Percentiles rank a stretch among this genome's conserved stretches.
Evolutionary conservation across 2,329 filamentous ascomycete genomes (phyloP).

Genomic region (Kalaharituber pfeilii): DNA sequence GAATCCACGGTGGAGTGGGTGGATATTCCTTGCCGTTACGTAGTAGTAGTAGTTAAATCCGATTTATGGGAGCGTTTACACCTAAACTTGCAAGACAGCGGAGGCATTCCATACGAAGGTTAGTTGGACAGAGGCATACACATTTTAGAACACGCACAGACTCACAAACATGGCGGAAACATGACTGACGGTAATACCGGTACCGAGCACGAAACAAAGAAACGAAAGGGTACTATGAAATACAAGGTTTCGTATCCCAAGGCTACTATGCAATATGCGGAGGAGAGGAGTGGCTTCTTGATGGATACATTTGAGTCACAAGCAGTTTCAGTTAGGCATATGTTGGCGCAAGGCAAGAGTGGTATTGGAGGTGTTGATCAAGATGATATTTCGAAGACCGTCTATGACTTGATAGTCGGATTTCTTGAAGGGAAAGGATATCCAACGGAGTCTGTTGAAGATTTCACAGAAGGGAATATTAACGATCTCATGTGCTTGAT

Average conservation of each 20-base stretch:
- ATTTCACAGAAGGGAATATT: conserved; percentile 1
- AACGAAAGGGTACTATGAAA: not conserved
- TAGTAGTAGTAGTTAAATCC: too few species aligned
- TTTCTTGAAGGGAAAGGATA: conserved; percentile 9
- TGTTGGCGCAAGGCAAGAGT: not conserved
- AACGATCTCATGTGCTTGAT: not conserved
- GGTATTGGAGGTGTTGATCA: too few species aligned
- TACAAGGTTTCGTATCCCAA: not conserved
- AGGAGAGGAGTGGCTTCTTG: conserved; percentile 1
- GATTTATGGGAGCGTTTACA: too few species aligned
- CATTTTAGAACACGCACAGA: too few species aligned
- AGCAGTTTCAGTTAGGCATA: conserved; percentile 1
- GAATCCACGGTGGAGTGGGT: too few species aligned
- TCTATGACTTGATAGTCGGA: conserved; percentile 8
- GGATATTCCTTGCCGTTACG: too few species aligned
- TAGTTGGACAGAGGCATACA: too few species aligned
- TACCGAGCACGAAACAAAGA: not conserved
- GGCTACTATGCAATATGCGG: not conserved
- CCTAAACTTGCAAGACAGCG: too few species aligned
- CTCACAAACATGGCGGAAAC: too few species aligned
- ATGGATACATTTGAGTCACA: not conserved
- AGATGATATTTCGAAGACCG: conserved; percentile 4
- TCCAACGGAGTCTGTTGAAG: conserved; percentile 1
- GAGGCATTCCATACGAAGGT: too few species aligned
- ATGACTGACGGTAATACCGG: too few species aligned